A percentile compares a stretch with the other conserved stretches of the same genome.
Conservation (phyloP, 1,284 basidiomycete species). For the Pseudozyma sp. region DNA sequence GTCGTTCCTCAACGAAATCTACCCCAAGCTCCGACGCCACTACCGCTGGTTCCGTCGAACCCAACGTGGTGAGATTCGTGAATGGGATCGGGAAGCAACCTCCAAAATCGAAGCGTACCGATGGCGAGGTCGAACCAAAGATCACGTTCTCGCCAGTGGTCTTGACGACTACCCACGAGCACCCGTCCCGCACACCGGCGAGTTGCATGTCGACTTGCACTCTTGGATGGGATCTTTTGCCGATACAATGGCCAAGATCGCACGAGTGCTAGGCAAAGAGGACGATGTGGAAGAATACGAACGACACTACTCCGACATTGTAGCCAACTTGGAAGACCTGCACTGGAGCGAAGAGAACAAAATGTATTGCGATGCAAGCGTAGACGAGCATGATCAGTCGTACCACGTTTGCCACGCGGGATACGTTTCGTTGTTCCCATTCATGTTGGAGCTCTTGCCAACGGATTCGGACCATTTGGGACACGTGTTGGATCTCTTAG, state of each 20-base stretch:
- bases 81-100: conserved; percentile 82
- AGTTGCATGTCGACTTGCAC: conserved; percentile 90
- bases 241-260: conserved; percentile 62
- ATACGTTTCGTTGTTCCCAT: conserved; percentile 91
- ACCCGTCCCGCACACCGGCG: conserved; percentile 83
- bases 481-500: conserved; percentile 81
- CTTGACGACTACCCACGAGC: conserved; percentile 94
- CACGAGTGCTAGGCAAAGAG: conserved; percentile 75
- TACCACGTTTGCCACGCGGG: conserved; percentile 89
- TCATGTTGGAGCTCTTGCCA: conserved; percentile 78
- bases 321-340: conserved; percentile 88
- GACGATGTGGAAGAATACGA: conserved; percentile 83
- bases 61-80: conserved; percentile 85
- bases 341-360: conserved; percentile 89
- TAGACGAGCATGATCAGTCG: conserved; percentile 87
- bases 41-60: conserved; percentile 96
- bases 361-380: conserved; percentile 91
- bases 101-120: conserved; percentile 90
- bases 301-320: conserved; percentile 81
- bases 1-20: conserved; percentile 81
- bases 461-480: conserved; percentile 81
- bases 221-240: conserved; percentile 88
- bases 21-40: conserved; percentile 84
- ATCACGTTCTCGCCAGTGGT: conserved; percentile 89
- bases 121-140: conserved; percentile 89